Evolutionary conservation across 371 early-diverging fungal genomes (phyloP).

Genomic region (Actinomortierella wolfii): DNA sequence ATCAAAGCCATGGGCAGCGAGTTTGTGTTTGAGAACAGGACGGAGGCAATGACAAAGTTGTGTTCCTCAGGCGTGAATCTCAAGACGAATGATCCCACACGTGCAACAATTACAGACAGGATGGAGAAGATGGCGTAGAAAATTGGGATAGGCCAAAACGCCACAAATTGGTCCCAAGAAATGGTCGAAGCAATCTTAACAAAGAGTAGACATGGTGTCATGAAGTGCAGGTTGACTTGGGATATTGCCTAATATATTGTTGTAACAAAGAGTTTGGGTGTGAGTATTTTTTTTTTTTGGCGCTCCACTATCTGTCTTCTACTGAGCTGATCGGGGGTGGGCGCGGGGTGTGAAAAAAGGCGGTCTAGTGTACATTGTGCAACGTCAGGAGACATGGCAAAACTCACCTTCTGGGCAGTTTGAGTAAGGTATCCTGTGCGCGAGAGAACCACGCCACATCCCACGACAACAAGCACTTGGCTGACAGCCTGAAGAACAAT

Average conservation of each 20-base stretch:
- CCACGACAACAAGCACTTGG: constrained; percentile 29
- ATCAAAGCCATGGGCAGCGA: constrained; percentile 77
- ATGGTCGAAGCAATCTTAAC: constrained; percentile 70
- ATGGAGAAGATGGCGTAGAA: constrained; percentile 60
- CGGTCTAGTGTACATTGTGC: no score
- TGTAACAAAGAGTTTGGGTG: no score
- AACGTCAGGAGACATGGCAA: no score
- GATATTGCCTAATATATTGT: constrained; percentile 74
- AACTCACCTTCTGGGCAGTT: constrained; percentile 33
- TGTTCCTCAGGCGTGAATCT: constrained; percentile 51
- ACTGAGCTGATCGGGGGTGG: no score
- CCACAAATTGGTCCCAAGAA: constrained; percentile 58
- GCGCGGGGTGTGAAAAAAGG: no score
- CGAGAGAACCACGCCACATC: constrained; percentile 30
- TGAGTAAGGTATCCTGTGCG: constrained; percentile 30
- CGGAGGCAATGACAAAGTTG: constrained; percentile 65
- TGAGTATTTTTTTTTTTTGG: no score
- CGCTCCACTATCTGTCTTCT: no score
- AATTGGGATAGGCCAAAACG: constrained; percentile 74
- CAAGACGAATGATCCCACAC: constrained; percentile 48
- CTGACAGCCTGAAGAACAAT: constrained; percentile 24
- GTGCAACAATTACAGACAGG: constrained; percentile 52
- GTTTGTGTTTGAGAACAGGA: constrained; percentile 75
- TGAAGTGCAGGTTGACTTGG: constrained; percentile 68
- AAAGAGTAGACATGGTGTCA: constrained; percentile 79